These are phyloP conservation scores for Ogataea allantospora DNA, from an alignment of 805 yeast species.

Conservation along the genomic window DNA sequence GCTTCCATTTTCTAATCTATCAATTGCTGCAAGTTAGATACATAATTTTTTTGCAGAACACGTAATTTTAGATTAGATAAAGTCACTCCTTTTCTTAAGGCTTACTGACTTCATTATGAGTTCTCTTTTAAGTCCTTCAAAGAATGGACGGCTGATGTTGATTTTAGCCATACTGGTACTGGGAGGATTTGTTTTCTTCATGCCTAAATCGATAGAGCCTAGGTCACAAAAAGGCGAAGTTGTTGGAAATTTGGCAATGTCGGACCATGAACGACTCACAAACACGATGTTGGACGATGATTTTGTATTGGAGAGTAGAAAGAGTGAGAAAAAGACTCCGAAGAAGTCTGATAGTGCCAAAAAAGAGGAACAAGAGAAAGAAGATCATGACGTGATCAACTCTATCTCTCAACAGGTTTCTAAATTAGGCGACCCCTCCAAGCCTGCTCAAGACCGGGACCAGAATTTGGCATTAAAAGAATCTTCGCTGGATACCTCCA, in stretches of 20 bases:
- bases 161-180: slow-evolving; percentile 10
- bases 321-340: not conserved
- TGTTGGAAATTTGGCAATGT: slow-evolving; percentile 3
- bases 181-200: slow-evolving; percentile 5
- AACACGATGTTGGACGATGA: not conserved
- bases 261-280: slow-evolving; percentile 7
- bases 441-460: not conserved
- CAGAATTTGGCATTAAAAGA: not conserved
- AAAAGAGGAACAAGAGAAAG: slow-evolving; percentile 6
- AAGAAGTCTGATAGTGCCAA: not conserved
- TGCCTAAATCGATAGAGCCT: slow-evolving; percentile 5
- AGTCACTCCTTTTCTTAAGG: not conserved
- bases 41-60: slow-evolving; percentile 3
- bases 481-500: not conserved
- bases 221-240: not conserved
- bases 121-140: slow-evolving; percentile 3
- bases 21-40: not conserved
- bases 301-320: not conserved
- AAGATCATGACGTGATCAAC: slow-evolving; percentile 3
- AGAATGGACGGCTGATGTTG: slow-evolving; percentile 1
- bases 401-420: slow-evolving; percentile 3
- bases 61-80: slow-evolving; percentile 5
- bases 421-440: not conserved
- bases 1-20: slow-evolving; percentile 15
- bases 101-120: slow-evolving; percentile 3